phyloP scores from a whole-genome alignment of 805 yeast species.

The Saturnispora ahearnii region DNA sequence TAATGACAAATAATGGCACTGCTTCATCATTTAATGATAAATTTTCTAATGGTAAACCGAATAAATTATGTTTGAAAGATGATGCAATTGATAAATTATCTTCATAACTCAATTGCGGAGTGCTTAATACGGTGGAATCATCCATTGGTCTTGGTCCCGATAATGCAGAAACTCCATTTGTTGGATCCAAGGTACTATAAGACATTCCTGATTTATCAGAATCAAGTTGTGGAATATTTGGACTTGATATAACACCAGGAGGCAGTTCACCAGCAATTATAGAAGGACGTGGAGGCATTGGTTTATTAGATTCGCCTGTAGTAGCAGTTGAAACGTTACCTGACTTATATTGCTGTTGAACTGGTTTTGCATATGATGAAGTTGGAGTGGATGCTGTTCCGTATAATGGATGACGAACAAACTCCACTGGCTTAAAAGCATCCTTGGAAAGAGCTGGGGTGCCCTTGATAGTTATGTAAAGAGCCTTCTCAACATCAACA shows the following conservation, averaged over 20 bases:
- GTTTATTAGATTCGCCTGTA: constrained; percentile 6
- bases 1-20: constrained; percentile 84
- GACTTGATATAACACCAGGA: constrained; percentile 4
- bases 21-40: constrained; percentile 80
- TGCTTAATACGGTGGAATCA: neutral
- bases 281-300: constrained; percentile 5
- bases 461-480: constrained; percentile 52
- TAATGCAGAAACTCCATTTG: constrained; percentile 6
- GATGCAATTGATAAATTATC: constrained; percentile 1
- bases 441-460: constrained; percentile 27
- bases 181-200: constrained; percentile 24
- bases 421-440: constrained; percentile 54
- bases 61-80: constrained; percentile 32
- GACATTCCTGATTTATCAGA: neutral
- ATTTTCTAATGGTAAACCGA: constrained; percentile 78
- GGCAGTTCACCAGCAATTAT: neutral
- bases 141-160: constrained; percentile 21
- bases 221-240: neutral
- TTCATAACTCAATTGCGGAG: constrained; percentile 12
- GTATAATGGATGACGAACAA: constrained; percentile 61
- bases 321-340: constrained; percentile 7
- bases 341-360: constrained; percentile 5
- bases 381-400: constrained; percentile 13
- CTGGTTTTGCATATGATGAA: neutral
- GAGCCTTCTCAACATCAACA: constrained; percentile 75